Evolutionary conservation across 306 rosid species (phyloP).

Genomic region (Vigna radiata): DNA sequence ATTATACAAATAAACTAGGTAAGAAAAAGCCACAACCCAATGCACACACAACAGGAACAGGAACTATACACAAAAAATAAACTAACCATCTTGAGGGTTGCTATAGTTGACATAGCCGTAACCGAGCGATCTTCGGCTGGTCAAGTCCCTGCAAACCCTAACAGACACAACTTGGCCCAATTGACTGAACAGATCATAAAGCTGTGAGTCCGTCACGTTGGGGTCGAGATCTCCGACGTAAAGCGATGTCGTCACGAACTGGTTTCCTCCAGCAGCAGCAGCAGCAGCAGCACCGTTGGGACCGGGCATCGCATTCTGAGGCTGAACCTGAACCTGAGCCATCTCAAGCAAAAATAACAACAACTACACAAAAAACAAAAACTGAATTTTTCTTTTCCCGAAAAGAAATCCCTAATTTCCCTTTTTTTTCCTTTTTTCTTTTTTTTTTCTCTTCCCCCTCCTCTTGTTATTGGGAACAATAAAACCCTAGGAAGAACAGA

Average conservation of each 20-base stretch:
- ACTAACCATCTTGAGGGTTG: constrained; percentile 84
- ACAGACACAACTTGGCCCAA: constrained; percentile 95
- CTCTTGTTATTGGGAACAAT: constrained; percentile 70
- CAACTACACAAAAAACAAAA: not conserved
- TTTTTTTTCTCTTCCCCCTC: constrained; percentile 82
- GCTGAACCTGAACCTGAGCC: constrained; percentile 90
- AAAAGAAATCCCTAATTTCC: constrained; percentile 19
- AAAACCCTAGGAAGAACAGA: constrained; percentile 61
- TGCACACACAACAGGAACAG: not conserved
- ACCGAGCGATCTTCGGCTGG: constrained; percentile 88
- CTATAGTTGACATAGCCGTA: constrained; percentile 92
- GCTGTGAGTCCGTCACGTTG: constrained; percentile 88
- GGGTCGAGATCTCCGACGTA: constrained; percentile 95
- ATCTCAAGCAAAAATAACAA: constrained; percentile 52
- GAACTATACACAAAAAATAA: not conserved
- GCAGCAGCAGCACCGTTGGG: constrained; percentile 54
- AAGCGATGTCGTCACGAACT: constrained; percentile 88
- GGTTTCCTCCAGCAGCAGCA: constrained; percentile 55
- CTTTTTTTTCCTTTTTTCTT: not conserved
- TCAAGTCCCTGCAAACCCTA: constrained; percentile 97
- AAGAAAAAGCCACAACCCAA: constrained; percentile 2
- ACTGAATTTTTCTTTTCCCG: not conserved
- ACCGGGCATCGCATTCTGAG: constrained; percentile 73
- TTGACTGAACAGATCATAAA: constrained; percentile 86
- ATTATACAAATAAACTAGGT: not conserved